phyloP scores from a whole-genome alignment of 176 grass and related monocot genomes.

The Musa troglodytarum region DNA sequence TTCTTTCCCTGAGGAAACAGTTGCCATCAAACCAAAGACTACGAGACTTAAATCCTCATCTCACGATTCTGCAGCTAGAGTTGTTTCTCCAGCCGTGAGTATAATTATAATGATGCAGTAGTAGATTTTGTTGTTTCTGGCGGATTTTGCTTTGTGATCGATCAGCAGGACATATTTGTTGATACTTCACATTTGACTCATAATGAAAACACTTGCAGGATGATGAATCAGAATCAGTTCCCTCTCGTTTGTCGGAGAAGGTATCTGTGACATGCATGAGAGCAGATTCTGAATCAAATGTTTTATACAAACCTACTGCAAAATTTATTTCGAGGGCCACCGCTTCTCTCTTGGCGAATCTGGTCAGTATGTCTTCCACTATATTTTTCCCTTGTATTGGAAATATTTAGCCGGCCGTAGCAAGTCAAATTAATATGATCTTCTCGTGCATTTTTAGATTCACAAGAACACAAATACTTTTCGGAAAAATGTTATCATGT shows the following conservation, averaged over 20 bases:
- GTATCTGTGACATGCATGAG: too few relatives aligned
- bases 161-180: too few relatives aligned
- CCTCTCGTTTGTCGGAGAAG: background rate
- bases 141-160: too few relatives aligned
- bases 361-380: background rate
- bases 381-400: too few relatives aligned
- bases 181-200: background rate
- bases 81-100: background rate
- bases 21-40: slow-evolving; percentile 36
- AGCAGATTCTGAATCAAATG: background rate
- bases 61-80: background rate
- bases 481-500: background rate
- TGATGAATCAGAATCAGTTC: background rate
- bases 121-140: too few relatives aligned
- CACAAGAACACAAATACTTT: background rate
- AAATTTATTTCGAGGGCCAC: background rate
- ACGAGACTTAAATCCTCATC: slow-evolving; percentile 15
- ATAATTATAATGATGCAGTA: too few relatives aligned
- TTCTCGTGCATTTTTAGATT: background rate
- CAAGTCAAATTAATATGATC: too few relatives aligned
- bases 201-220: background rate
- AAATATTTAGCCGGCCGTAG: too few relatives aligned
- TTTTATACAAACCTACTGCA: background rate
- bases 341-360: background rate
- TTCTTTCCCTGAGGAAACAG: slow-evolving; percentile 2